Conservation (phyloP, 1,139 yeast species). For the Saccharomyces pastorianus region DNA sequence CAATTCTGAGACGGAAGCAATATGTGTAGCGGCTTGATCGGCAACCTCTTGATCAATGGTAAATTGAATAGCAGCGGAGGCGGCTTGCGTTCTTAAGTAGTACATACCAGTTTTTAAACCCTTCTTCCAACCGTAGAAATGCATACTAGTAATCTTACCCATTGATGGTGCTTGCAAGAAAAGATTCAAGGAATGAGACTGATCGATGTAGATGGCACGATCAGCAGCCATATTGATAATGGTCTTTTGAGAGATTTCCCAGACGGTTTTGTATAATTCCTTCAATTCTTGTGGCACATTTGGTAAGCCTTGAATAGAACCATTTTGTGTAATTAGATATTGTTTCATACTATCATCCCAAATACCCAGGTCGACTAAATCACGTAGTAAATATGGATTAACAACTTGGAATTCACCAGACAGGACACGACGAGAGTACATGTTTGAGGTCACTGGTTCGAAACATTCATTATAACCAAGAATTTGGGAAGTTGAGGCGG, state of each 20-base stretch:
- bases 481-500: conserved; percentile 88
- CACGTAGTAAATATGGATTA: conserved; percentile 73
- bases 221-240: conserved; percentile 95
- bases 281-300: conserved; percentile 72
- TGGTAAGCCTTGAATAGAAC: conserved; percentile 75
- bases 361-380: conserved; percentile 71
- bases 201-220: conserved; percentile 88
- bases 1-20: conserved; percentile 49
- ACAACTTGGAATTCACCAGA: conserved; percentile 89
- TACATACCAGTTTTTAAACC: conserved; percentile 98
- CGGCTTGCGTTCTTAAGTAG: conserved; percentile 91
- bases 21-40: conserved; percentile 43
- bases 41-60: conserved; percentile 62
- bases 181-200: conserved; percentile 85
- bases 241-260: conserved; percentile 89
- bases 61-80: conserved; percentile 87
- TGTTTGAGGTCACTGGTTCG: conserved; percentile 85
- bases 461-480: conserved; percentile 85
- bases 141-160: conserved; percentile 95
- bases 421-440: conserved; percentile 76
- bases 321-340: conserved; percentile 68
- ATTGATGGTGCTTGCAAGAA: conserved; percentile 80
- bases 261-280: conserved; percentile 80
- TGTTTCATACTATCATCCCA: conserved; percentile 82
- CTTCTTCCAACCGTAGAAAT: conserved; percentile 94